Base-by-base conservation (phyloP, 164 flowering plant genomes). In the Magnolia changhungtana region DNA sequence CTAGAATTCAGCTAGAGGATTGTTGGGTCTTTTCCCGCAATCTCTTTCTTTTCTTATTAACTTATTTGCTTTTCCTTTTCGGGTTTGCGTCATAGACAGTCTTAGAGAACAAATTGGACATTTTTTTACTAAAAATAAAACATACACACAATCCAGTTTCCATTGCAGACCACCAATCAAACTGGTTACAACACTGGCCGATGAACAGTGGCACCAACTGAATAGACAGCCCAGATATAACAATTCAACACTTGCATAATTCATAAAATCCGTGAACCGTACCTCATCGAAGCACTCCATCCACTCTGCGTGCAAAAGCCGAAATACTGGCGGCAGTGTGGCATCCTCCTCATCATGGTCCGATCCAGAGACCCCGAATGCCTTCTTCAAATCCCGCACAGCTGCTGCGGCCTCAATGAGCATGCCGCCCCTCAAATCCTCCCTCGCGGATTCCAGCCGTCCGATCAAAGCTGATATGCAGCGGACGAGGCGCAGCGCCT, bases 211-310 rank as follows among this genome's bases (percentile, higher is more conserved):
- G 5, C 4, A 37, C 45, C 45, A 3, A 37, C 45, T 37, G 45
- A 63, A 58, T 20, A 58, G 3, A 67, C 63, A 51, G 18, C 19
- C 19, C 70, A 16, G 10, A 76, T 3, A 10, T 63, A 52, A 29
- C 45, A 37, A 37, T 4, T 37, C 45, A 37, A 37, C 45, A 37
- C 45, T 37, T 2, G 45, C 45, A 37, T 3, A 37, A 37, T 37
- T 37, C 45, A 37, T 37, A 67, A 49, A 20, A 72, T 1, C 19
- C 20, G 8, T 50, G 21, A 8, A 65, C 24, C 20, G 31, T 73
- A 93, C 96, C 92, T 92, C 92, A 29, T 92, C 95, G 74, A 88
- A 94, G 82, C 97, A 89, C 0, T 83, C 83, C 18, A 64, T 74
- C 99, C 97, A 94, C 79, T 91, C 88, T 63, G 86, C 84, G 85